Conservation (phyloP, 805 yeast genomes). For the Candida cerambycidarum region DNA sequence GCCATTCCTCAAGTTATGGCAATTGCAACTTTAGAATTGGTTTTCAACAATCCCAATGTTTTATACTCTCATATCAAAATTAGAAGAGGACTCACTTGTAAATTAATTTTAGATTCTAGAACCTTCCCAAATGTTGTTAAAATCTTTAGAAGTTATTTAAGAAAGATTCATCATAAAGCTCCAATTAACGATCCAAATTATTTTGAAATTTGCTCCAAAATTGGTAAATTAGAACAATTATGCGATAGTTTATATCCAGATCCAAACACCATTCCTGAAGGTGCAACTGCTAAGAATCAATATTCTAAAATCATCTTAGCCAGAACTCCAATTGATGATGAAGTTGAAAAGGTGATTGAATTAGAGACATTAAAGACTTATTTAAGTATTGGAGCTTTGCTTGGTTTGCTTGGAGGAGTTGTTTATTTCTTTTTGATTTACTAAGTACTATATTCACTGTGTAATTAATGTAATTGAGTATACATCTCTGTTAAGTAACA, state of each 20-base stretch:
- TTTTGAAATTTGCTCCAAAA: constrained; percentile 74
- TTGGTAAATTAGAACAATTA: constrained; percentile 87
- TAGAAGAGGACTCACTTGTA: constrained; percentile 84
- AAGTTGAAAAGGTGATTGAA: constrained; percentile 19
- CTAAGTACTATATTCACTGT: too few species aligned
- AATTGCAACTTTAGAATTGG: constrained; percentile 84
- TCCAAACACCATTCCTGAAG: constrained; percentile 51
- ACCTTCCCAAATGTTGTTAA: constrained; percentile 72
- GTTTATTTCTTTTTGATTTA: constrained; percentile 3
- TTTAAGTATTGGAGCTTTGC: constrained; percentile 15
- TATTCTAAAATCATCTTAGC: constrained; percentile 31
- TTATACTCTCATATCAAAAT: constrained; percentile 77
- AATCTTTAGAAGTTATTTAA: constrained; percentile 74
- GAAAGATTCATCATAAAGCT: constrained; percentile 75
- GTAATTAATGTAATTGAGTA: too few species aligned
- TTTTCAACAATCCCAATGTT: constrained; percentile 77
- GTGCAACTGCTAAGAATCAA: constrained; percentile 43
- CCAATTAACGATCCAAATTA: constrained; percentile 84
- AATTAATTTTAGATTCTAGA: constrained; percentile 69
- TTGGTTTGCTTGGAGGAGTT: constrained; percentile 10
- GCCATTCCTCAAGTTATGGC: constrained; percentile 99
- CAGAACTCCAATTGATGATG: constrained; percentile 34
- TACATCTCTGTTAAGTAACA: too few species aligned
- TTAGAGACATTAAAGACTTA: constrained; percentile 19
- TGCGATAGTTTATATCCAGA: constrained; percentile 74